Evolutionary conservation across 1,284 basidiomycete genomes (phyloP).

Genomic region (Polyporus tsugae): DNA sequence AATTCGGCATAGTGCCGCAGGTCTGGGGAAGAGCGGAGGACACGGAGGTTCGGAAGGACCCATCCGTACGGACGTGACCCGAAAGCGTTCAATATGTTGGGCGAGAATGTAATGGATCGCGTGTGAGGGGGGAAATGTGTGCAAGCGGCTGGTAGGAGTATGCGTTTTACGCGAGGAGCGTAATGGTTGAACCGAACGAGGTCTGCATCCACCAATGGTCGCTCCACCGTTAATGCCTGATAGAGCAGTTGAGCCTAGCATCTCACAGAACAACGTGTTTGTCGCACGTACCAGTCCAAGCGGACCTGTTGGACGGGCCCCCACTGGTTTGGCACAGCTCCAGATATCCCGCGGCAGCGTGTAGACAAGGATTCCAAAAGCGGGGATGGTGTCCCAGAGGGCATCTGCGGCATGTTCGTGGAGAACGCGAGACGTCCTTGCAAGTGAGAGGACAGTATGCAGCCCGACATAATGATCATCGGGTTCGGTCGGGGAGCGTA

Average conservation of each 20-base stretch:
- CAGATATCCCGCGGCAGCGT: constrained; percentile 14
- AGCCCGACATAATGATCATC: background rate
- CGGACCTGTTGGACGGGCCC: background rate
- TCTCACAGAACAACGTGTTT: background rate
- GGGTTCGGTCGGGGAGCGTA: background rate
- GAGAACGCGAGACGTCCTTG: constrained; percentile 16
- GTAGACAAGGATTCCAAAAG: constrained; percentile 13
- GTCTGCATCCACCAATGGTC: background rate
- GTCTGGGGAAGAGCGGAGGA: background rate
- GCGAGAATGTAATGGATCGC: background rate
- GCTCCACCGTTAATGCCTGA: background rate
- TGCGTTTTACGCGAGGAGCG: constrained; percentile 8
- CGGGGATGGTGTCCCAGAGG: constrained; percentile 19
- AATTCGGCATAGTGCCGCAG: background rate
- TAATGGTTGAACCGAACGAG: constrained; percentile 14
- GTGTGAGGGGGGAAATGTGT: background rate
- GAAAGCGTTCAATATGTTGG: constrained; percentile 1
- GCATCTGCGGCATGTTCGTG: constrained; percentile 20
- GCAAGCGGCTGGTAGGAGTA: background rate
- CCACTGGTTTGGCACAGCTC: background rate
- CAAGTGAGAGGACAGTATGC: constrained; percentile 11
- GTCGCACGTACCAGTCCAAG: background rate
- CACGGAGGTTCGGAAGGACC: constrained; percentile 14
- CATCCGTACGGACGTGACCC: background rate
- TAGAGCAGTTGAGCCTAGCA: background rate